Evolutionary conservation across 495 filamentous ascomycete species (phyloP).

Genomic region (Aspergillus indologenus): DNA sequence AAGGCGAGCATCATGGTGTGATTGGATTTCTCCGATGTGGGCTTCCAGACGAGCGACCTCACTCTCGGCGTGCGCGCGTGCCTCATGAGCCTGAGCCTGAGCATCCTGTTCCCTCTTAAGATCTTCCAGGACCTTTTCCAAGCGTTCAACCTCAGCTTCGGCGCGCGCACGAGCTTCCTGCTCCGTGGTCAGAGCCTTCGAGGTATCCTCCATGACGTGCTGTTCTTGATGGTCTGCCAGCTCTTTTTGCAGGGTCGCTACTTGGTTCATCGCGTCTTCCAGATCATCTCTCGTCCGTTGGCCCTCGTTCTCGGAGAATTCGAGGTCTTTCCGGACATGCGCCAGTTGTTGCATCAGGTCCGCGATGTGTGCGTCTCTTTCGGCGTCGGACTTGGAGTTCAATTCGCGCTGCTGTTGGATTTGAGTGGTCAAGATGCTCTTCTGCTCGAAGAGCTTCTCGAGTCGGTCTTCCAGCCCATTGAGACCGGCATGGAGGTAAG

Average conservation of each 20-base stretch:
- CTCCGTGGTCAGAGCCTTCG: constrained; percentile 40
- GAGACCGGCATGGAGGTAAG: constrained; percentile 62
- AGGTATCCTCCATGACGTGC: constrained; percentile 26
- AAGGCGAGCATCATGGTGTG: constrained; percentile 4
- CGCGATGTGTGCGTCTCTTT: constrained; percentile 53
- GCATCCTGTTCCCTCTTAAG: constrained; percentile 29
- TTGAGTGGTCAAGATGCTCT: constrained; percentile 77
- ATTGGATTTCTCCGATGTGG: constrained; percentile 14
- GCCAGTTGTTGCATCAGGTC: constrained; percentile 50
- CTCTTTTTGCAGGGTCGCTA: constrained; percentile 44
- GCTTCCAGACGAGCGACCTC: constrained; percentile 21
- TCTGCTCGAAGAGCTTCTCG: constrained; percentile 70
- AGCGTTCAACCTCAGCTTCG: constrained; percentile 49
- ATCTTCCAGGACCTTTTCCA: constrained; percentile 28
- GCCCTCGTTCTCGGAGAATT: constrained; percentile 36
- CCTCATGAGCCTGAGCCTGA: constrained; percentile 44
- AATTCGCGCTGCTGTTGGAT: constrained; percentile 91
- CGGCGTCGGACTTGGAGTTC: constrained; percentile 62
- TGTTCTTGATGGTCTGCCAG: constrained; percentile 29
- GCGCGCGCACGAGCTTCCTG: constrained; percentile 55
- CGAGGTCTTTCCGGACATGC: constrained; percentile 38
- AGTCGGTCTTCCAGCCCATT: constrained; percentile 63
- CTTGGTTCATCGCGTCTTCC: constrained; percentile 41
- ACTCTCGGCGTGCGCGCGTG: constrained; percentile 33
- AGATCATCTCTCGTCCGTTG: constrained; percentile 43